Base-by-base conservation (phyloP, 2,329 filamentous ascomycete genomes). In the Chrysoporthe cubensis region DNA sequence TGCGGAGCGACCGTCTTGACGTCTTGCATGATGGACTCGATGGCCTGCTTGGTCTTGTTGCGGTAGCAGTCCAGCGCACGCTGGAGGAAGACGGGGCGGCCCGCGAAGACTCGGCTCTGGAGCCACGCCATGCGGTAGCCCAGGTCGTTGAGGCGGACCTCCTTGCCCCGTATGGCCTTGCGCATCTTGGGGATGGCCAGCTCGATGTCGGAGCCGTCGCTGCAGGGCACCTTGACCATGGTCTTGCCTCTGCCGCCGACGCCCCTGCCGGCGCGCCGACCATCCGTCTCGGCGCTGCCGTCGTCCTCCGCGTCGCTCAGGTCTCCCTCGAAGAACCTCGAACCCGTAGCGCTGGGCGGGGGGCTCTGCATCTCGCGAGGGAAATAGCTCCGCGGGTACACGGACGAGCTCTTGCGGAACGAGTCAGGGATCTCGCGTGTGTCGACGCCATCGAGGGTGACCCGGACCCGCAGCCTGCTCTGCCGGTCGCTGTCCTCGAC, bases 111-210 rank as follows among this genome's bases (percentile, higher is more conserved):
- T 75, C 95, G 87, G 77, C 94, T 96, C 81, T 98, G 95, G 65
- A 94, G 90, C 95, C 96, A 99, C 61, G 93, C 94, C 92, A 99
- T 96, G 59, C 95, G 89, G 78, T 96, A 97, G 2, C 94, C 95
- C 58, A 98, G 82, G 76, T 98, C 94, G 76, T 98, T 98, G 70
- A 98, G 82, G 61, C 92, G 88, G n/a, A 96, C 89, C 77, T 98
- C 95, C 81, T 93, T 96, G 62, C 85, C 87, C 62, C 93, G 88
- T 72, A 88, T 87, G 57, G 84, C 82, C 75, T 87, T 89, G 62
- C 89, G 89, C 78, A 94, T 89, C 68, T 89, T 86, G 37, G 94
- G 93, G 52, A 96, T 90, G 1, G 89, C 87, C 48, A 96, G 84
- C 75, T 93, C 90, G 26, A 85, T 85, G 69, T 94, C 90, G 44